These are phyloP conservation scores for Stentor coeruleus DNA, from an alignment of 73 alveolate genomes.

Conservation along the genomic window DNA sequence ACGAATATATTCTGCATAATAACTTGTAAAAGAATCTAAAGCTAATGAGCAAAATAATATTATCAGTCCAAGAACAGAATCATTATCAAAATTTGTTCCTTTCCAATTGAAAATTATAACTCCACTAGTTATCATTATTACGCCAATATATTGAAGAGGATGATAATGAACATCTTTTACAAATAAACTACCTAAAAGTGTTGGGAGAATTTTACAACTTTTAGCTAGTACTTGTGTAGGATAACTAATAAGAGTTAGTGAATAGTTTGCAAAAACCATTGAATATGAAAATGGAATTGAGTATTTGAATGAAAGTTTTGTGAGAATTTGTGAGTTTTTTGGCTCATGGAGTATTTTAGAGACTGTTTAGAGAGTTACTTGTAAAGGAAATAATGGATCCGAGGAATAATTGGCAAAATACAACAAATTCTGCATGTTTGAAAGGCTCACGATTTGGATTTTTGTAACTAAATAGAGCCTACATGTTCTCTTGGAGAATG, in stretches of 20 bases:
- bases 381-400: background rate
- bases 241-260: background rate
- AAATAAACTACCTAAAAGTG: background rate
- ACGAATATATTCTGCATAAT: background rate
- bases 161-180: background rate
- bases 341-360: background rate
- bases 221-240: conserved; percentile 29
- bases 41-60: background rate
- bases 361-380: background rate
- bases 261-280: background rate
- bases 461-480: background rate
- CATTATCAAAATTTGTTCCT: too few species aligned
- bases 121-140: conserved; percentile 1
- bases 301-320: background rate
- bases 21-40: background rate
- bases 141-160: background rate
- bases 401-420: background rate
- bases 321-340: background rate
- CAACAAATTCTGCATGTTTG: conserved; percentile 3
- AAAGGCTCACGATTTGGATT: background rate
- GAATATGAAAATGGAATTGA: background rate
- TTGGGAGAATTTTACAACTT: conserved; percentile 25
- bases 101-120: too few species aligned
- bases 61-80: background rate
- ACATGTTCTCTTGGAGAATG: background rate